phyloP scores from a whole-genome alignment of 148 eudicot genomes.

The Chenopodium suecicum region DNA sequence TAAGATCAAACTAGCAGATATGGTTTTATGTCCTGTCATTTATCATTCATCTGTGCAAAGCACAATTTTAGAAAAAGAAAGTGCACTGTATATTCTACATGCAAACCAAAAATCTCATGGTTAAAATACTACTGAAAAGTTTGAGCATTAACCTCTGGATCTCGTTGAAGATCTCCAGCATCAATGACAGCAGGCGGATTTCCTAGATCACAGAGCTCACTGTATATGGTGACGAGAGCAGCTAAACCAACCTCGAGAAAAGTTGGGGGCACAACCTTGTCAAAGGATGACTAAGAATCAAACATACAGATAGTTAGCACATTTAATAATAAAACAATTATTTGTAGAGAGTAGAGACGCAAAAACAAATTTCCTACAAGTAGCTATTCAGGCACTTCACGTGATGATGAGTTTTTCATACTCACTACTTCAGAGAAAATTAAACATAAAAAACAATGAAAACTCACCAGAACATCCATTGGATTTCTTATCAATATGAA shows the following conservation, averaged over 20 bases:
- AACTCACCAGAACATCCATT: conserved; percentile 70
- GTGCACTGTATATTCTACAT: background rate
- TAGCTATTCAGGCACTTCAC: background rate
- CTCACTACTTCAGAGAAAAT: background rate
- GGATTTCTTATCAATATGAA: conserved; percentile 86
- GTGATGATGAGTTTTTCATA: background rate
- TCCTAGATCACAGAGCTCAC: conserved; percentile 63
- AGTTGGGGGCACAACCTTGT: conserved; percentile 76
- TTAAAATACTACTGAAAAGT: background rate
- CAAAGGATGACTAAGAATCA: conserved; percentile 71
- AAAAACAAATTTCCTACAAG: background rate
- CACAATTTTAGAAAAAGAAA: background rate
- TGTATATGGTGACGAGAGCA: conserved; percentile 63
- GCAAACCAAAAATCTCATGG: background rate
- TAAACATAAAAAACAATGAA: background rate
- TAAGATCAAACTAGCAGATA: background rate
- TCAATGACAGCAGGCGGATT: conserved; percentile 80
- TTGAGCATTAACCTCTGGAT: conserved; percentile 67
- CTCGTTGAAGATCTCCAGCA: conserved; percentile 67
- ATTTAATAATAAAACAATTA: background rate
- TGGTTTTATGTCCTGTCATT: background rate
- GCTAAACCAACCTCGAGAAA: conserved; percentile 76
- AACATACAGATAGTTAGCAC: conserved; percentile 16
- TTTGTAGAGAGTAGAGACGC: background rate
- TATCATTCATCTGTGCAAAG: background rate